Evolutionary conservation across 306 rosid species (phyloP).

Genomic region (Rubus idaeus): DNA sequence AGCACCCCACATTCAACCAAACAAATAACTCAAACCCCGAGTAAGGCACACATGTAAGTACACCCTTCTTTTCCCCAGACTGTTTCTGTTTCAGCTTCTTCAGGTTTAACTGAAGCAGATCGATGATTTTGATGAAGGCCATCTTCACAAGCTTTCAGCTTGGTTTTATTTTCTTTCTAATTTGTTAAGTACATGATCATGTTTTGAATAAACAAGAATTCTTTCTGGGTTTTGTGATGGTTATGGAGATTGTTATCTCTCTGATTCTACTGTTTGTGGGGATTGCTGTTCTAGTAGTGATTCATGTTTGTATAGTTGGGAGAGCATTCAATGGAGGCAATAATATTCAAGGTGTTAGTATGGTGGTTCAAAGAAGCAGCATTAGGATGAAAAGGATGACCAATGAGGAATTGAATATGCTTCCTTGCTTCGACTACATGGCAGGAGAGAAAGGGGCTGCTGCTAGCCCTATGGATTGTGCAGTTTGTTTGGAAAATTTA

Average conservation of each 20-base stretch:
- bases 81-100: constrained; percentile 14
- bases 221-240: constrained; percentile 18
- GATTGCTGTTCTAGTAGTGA: constrained; percentile 49
- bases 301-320: constrained; percentile 50
- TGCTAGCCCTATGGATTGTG: constrained; percentile 34
- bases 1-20: constrained; percentile 21
- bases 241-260: constrained; percentile 49
- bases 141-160: not conserved
- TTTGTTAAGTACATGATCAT: not conserved
- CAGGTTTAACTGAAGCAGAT: constrained; percentile 7
- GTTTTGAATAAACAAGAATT: not conserved
- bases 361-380: constrained; percentile 23
- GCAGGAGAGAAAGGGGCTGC: constrained; percentile 13
- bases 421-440: constrained; percentile 46
- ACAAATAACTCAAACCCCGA: constrained; percentile 2
- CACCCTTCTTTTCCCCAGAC: not conserved
- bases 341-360: constrained; percentile 15
- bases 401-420: constrained; percentile 39
- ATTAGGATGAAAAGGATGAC: constrained; percentile 27
- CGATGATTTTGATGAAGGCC: constrained; percentile 11
- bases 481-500: constrained; percentile 49
- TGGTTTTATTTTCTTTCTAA: not conserved
- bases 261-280: constrained; percentile 54
- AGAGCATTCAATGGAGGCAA: constrained; percentile 29
- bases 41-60: constrained; percentile 14